Evolutionary conservation across 768 basidiomycete species (phyloP).

Genomic region (Boletus eberwhitei): DNA sequence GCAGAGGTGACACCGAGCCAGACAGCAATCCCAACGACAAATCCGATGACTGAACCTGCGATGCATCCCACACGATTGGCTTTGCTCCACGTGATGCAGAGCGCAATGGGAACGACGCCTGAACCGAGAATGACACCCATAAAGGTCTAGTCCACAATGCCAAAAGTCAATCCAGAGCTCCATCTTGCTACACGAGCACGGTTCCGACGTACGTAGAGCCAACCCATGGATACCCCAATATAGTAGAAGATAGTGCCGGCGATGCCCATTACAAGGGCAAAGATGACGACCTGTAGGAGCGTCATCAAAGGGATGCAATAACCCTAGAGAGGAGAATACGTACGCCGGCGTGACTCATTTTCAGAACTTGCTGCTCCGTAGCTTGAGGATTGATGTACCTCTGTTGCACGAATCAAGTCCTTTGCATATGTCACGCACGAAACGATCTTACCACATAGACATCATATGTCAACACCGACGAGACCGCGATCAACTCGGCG

Average conservation of each 20-base stretch:
- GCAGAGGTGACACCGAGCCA: slow-evolving; percentile 83
- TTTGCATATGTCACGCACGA: not conserved
- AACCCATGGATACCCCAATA: slow-evolving; percentile 90
- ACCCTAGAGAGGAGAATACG: slow-evolving; percentile 7
- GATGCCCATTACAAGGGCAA: slow-evolving; percentile 77
- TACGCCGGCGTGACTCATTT: slow-evolving; percentile 66
- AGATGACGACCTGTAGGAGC: slow-evolving; percentile 52
- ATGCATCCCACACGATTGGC: slow-evolving; percentile 87
- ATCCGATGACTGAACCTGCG: slow-evolving; percentile 66
- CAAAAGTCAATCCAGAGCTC: not conserved
- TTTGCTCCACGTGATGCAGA: slow-evolving; percentile 80
- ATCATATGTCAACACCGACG: slow-evolving; percentile 79
- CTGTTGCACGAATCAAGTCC: slow-evolving; percentile 27
- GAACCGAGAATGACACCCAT: slow-evolving; percentile 87
- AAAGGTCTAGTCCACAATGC: slow-evolving; percentile 53
- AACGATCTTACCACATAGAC: slow-evolving; percentile 59
- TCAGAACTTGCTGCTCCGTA: slow-evolving; percentile 67
- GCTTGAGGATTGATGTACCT: slow-evolving; percentile 81
- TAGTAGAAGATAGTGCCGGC: slow-evolving; percentile 84
- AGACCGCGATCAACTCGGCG: slow-evolving; percentile 91
- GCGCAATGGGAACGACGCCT: slow-evolving; percentile 82
- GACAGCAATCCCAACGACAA: slow-evolving; percentile 65
- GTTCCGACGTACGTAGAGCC: slow-evolving; percentile 69
- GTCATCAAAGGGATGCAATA: not conserved
- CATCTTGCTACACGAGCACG: not conserved